phyloP scores from a whole-genome alignment of 495 filamentous ascomycete genomes.

The Margaritispora aquatica region DNA sequence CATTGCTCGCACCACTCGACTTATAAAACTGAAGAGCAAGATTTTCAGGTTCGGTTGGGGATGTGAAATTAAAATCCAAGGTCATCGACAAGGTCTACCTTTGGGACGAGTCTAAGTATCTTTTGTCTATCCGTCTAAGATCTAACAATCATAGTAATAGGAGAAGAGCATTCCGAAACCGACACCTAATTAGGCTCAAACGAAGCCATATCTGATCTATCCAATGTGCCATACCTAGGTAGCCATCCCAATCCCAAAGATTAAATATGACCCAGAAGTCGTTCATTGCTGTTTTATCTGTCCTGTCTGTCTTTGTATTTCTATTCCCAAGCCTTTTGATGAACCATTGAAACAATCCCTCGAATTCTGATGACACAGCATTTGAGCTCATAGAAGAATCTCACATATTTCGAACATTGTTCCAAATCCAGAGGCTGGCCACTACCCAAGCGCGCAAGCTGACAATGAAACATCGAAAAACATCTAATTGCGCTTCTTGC shows the following conservation, averaged over 20 bases:
- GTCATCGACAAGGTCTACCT: background rate
- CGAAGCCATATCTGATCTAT: background rate
- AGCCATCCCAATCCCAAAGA: background rate
- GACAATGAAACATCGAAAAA: too few species aligned
- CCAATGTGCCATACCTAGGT: background rate
- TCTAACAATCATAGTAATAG: background rate
- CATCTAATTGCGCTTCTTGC: slow-evolving; percentile 4
- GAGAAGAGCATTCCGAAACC: too few species aligned
- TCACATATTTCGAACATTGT: background rate
- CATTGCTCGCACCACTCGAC: too few species aligned
- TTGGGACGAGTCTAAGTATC: background rate
- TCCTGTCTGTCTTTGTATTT: too few species aligned
- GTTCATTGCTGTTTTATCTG: too few species aligned
- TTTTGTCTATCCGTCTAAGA: background rate
- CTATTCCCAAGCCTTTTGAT: background rate
- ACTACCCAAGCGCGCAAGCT: background rate
- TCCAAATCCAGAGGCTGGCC: background rate
- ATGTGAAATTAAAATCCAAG: background rate
- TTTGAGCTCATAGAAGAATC: background rate
- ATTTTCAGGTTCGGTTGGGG: background rate
- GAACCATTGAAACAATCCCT: background rate
- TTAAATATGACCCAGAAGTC: too few species aligned
- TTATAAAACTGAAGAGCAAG: too few species aligned
- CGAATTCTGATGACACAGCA: background rate
- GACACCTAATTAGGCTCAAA: too few species aligned